Evolutionary conservation across 2,329 filamentous ascomycete genomes (phyloP), one percentile per base, ranked within the genome.

Genomic region (Botrytis galanthina): DNA sequence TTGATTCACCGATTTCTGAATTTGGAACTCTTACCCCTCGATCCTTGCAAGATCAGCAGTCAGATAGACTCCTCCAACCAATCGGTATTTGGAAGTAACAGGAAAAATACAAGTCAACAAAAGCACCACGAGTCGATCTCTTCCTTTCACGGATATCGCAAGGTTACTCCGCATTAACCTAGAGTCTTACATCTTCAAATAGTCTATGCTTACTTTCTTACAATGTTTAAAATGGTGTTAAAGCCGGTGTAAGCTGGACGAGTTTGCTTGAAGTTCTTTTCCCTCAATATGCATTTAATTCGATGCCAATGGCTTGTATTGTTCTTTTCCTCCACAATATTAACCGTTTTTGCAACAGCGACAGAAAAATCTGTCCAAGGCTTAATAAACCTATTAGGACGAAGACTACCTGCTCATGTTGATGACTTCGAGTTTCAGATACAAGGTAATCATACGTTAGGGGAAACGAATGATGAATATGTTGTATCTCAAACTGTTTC

Each of bases 401-500:
- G 77, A 62, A 70, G 77, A 74, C 37, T 78, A 48, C 76, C 77
- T 20, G 59, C 60, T 63, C 77, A 78, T 72, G 72, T 73, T 8
- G 37, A 77, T 72, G 57, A 60, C 26, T 76, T 78, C 62, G 71
- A 74, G 35, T 76, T 78, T 67, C 67, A 18, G 74, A 75, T 71
- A 54, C 64, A 37, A 68, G 51, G 18, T 35, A n/a, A 44, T 63
- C 70, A 46, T 60, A 73, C 68, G 3, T 70, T 37, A 10, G 61
- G 68, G 12, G 29, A 57, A 20, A 51, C 46, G 4, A 76, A 76
- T 61, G 77, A 78, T 69, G 59, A 74, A 22, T 78, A 78, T 59
- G 51, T 29, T 18, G 44, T 78, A n/a, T 78, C 75, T 29, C 75
- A 76, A 22, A 75, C 69, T 0, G 9, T 44, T 4, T 32, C 61